Conservation (phyloP, 1,284 basidiomycete species). For the Cryptococcus hybrid region DNA sequence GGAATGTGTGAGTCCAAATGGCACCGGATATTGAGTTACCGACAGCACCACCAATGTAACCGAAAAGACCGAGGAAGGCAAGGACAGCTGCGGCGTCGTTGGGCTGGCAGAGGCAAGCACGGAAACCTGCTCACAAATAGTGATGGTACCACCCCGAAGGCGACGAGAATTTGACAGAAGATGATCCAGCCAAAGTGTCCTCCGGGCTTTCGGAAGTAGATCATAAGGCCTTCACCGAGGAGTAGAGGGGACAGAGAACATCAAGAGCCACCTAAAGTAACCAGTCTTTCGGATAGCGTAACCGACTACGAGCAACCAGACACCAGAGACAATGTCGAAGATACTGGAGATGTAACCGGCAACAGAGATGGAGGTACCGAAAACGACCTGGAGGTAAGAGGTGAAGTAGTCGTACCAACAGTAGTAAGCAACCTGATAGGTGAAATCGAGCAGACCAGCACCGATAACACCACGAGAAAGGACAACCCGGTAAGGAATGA, state of each 20-base stretch:
- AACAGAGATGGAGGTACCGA: conserved; percentile 39
- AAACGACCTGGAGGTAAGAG: conserved; percentile 44
- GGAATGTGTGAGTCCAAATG: conserved; percentile 51
- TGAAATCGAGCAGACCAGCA: conserved; percentile 41
- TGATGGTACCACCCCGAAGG: conserved; percentile 47
- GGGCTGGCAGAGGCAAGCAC: conserved; percentile 46
- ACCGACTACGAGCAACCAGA: conserved; percentile 43
- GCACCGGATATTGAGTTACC: conserved; percentile 48
- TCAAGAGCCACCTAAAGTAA: conserved; percentile 45
- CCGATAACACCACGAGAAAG: conserved; percentile 45
- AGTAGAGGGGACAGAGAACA: conserved; percentile 37
- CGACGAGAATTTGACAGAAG: conserved; percentile 49
- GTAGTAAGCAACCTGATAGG: conserved; percentile 47
- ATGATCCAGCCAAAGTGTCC: conserved; percentile 26
- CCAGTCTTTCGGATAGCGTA: conserved; percentile 43
- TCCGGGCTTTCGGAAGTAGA: conserved; percentile 45
- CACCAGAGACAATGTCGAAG: conserved; percentile 46
- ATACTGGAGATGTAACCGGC: conserved; percentile 47
- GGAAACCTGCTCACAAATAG: conserved; percentile 47
- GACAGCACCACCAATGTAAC: conserved; percentile 45
- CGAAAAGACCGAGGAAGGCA: conserved; percentile 45
- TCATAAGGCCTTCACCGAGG: conserved; percentile 49
- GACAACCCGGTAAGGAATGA: conserved; percentile 47
- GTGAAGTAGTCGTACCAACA: conserved; percentile 41
- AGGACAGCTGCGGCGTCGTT: conserved; percentile 49